Percentiles rank a stretch among this genome's conserved stretches.
Conservation (phyloP, 305 asterid genomes). For the Solanum aculeatissimum region DNA sequence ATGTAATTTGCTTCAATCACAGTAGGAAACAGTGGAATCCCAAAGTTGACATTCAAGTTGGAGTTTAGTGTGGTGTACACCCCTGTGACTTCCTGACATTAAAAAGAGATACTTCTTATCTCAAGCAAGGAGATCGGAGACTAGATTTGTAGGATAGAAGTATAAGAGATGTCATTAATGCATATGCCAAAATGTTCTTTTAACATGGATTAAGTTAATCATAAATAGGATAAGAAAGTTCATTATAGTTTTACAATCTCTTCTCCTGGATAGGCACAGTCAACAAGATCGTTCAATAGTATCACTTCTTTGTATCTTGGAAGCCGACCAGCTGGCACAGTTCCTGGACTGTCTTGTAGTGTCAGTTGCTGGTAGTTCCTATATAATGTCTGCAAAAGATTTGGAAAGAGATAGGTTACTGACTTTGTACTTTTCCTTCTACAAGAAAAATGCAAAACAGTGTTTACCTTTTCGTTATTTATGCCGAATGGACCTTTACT, state of each 20-base stretch:
- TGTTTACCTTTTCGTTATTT: conserved; percentile 79
- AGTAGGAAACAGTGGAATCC: conserved; percentile 96
- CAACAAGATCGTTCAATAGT: conserved; percentile 89
- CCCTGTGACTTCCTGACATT: conserved; percentile 90
- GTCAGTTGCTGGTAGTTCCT: conserved; percentile 94
- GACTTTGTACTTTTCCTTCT: conserved; percentile 3
- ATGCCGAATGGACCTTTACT: conserved; percentile 88
- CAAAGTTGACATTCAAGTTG: conserved; percentile 92
- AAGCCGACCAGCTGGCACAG: conserved; percentile 95
- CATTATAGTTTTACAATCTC: conserved; percentile 65
- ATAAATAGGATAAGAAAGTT: not conserved
- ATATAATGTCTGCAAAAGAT: conserved; percentile 59
- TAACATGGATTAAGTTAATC: not conserved
- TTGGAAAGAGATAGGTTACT: not conserved
- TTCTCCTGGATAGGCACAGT: conserved; percentile 97
- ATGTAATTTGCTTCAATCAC: conserved; percentile 90
- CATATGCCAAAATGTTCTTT: not conserved
- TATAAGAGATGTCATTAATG: not conserved
- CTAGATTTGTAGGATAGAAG: not conserved
- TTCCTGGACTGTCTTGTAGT: conserved; percentile 95
- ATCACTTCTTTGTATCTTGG: conserved; percentile 98
- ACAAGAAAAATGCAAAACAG: not conserved
- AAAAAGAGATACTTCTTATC: not conserved
- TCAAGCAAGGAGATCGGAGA: not conserved
- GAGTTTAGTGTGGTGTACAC: conserved; percentile 86